Conservation (phyloP, 306 rosid species). For the Alnus rubra region DNA sequence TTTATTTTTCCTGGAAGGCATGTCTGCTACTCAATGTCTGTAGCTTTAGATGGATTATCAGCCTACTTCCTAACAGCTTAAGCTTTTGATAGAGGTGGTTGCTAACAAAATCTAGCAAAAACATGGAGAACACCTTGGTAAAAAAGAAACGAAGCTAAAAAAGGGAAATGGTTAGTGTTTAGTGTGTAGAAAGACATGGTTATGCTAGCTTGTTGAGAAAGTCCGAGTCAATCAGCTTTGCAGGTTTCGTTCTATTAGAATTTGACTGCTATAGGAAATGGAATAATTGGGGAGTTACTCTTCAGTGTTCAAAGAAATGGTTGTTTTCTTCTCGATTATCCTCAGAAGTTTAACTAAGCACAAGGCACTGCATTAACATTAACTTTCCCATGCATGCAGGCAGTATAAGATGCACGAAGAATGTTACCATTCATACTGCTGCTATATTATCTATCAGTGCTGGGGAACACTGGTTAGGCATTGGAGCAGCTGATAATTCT, state of each 20-base stretch:
- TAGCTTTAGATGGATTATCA: too few relatives aligned
- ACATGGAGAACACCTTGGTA: not conserved
- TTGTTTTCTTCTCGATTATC: constrained; percentile 8
- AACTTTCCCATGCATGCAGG: constrained; percentile 46
- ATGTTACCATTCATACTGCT: constrained; percentile 80
- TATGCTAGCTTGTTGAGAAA: not conserved
- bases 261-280: not conserved
- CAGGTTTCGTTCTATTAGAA: not conserved
- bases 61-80: not conserved
- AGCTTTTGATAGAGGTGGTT: not conserved
- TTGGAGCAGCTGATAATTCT: constrained; percentile 98
- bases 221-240: not conserved
- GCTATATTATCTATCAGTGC: constrained; percentile 89
- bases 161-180: not conserved
- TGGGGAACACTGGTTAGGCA: constrained; percentile 97
- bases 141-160: not conserved
- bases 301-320: constrained; percentile 7
- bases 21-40: not conserved
- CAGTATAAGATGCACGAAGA: constrained; percentile 82
- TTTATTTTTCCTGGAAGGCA: too few relatives aligned
- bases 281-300: constrained; percentile 5
- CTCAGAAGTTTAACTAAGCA: constrained; percentile 16
- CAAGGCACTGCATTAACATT: constrained; percentile 14
- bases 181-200: not conserved
- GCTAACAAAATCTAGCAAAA: not conserved